Base-by-base conservation (phyloP, 2,329 filamentous ascomycete genomes). In the Colletotrichum salicis region DNA sequence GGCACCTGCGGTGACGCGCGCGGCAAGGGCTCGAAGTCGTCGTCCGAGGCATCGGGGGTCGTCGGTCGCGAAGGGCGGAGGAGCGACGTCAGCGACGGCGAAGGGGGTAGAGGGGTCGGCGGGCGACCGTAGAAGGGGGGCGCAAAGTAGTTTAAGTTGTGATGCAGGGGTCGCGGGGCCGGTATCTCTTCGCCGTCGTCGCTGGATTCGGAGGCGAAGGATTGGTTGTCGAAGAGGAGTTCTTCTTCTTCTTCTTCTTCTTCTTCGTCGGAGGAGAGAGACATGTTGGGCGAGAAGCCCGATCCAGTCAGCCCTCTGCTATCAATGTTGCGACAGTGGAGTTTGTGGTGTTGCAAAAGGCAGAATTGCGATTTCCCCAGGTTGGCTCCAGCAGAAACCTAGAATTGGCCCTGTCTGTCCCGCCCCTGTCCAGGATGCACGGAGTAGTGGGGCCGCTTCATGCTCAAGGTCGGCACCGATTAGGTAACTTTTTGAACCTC, bases 91-190 rank as follows among this genome's bases (percentile, higher is more conserved):
- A 99, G 85, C 1, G 94, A 97, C 0, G 96, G 96, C 1, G 95
- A 97, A 0, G 96, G 96, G 0, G 96, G 96, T 0, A 98, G 87
- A 3, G 96, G 96, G 2, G 95, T 98, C 0, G 96, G 96, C n/a
- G 96, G 96, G 3, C 96, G 91, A 75, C 97, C 97, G 86, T 99
- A 99, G 86, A 98, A 98, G 19, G 96, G 96, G 31, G 96, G 96
- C 61, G 88, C 88, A 74, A 90, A 90, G 79, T 87, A 86, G 81
- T 41, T 41, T 19, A 41, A 19, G 37, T 89, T 88, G 71, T 86
- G 86, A 60, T 84, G 85, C 24, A 85, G 80, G 12, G 84, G 85
- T 19, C 82, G 85, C 12, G 84, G 85, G 4, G 37, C 37, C 37
- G 82, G 82, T 8, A 81, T 80, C 55, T 81, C 80, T 54, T 77